phyloP scores from a whole-genome alignment of 495 filamentous ascomycete species.

The Lepraria neglecta region DNA sequence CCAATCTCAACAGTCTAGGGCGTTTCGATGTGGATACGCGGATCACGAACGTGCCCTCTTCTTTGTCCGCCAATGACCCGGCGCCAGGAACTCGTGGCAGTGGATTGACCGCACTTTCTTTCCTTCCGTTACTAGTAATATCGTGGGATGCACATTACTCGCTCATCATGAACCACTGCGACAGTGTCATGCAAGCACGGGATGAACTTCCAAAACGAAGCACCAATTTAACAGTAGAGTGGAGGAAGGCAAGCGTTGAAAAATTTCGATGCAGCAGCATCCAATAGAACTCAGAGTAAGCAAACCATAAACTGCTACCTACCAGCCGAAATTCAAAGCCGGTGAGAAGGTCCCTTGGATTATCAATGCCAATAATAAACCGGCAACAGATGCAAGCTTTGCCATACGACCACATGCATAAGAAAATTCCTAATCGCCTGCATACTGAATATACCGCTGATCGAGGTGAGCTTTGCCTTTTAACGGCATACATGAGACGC shows the following conservation, averaged over 20 bases:
- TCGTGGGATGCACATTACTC: not conserved
- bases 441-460: not conserved
- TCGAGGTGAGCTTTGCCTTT: not conserved
- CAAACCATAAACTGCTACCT: not conserved
- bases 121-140: not conserved
- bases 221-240: too few species aligned
- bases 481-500: not conserved
- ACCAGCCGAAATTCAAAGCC: not conserved
- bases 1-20: too few species aligned
- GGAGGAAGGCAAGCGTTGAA: too few species aligned
- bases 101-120: not conserved
- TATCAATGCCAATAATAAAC: not conserved
- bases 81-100: not conserved
- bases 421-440: not conserved
- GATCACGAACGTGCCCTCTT: too few species aligned
- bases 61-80: not conserved
- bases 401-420: too few species aligned
- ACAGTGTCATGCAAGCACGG: too few species aligned
- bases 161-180: not conserved
- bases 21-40: too few species aligned
- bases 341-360: not conserved
- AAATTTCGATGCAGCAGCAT: too few species aligned
- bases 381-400: not conserved
- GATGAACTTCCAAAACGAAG: too few species aligned
- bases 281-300: too few species aligned